Evolutionary conservation across 371 early-diverging fungal species (phyloP), one percentile per base, ranked within the genome.

Genomic region (Saksenaea oblongispora): DNA sequence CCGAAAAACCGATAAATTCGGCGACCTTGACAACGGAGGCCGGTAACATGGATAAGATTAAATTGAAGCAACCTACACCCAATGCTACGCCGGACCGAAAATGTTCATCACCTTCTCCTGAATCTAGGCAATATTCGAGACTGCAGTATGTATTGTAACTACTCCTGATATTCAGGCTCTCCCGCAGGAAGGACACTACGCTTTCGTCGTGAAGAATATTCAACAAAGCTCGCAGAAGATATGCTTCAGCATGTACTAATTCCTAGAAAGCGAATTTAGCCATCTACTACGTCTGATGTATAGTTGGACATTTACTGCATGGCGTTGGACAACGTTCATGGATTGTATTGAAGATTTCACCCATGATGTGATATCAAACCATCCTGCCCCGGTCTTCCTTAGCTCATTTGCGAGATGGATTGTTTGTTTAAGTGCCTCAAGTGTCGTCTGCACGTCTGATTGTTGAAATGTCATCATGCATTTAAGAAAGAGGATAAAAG

Each of bases 381-480:
- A 74, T 1, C 76, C 72, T 8, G 37, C 57, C 14, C 75, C 75
- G 36, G 65, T 65, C 70, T 86, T 91, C 22, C 91, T 81, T 28
- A 75, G 69, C 24, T 65, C 60, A 42, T 55, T 58, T 0, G 90
- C 81, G 22, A 87, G 61, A 15, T 84, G 82, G 14, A 90, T 74
- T 0, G 91, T 82, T 34, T 74, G 71, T 36, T 84, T 77, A 14
- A 90, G 73, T 0, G 85, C 79, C n/a, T 81, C 78, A n/a, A 83
- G 69, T 0, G 93, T 89, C 0, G 61, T 60, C n/a, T 77, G 59
- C 47, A 92, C 80, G 54, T 91, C 89, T 18, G 79, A 66, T 34
- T 70, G 70, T 44, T 92, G 88, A 64, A 93, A 92, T 26, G 93
- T 89, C 88, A 93, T 88, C 70, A 85, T 72, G 9, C 87, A 84